phyloP scores from a whole-genome alignment of 2,329 filamentous ascomycete genomes.

The Fusarium oxysporum region DNA sequence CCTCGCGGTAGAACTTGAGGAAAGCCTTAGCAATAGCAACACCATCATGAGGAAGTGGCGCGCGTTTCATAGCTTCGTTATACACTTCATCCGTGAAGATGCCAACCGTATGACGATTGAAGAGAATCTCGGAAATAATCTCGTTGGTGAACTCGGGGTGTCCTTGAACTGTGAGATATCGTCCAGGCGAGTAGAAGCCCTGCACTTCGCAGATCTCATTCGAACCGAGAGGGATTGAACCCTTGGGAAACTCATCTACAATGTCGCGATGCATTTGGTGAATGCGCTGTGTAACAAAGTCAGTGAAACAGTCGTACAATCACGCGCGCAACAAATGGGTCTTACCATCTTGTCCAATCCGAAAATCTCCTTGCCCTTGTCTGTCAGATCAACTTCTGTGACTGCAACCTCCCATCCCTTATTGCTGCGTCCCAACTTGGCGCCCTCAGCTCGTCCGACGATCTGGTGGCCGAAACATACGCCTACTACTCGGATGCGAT shows the following conservation, averaged over 20 bases:
- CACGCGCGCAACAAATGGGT: slow-evolving; percentile 57
- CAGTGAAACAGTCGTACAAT: slow-evolving; percentile 70
- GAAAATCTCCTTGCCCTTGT: slow-evolving; percentile 55
- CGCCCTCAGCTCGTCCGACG: slow-evolving; percentile 56
- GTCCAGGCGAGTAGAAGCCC: slow-evolving; percentile 54
- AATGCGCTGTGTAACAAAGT: slow-evolving; percentile 47
- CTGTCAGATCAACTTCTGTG: slow-evolving; percentile 54
- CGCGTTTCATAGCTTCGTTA: slow-evolving; percentile 74
- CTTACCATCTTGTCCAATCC: slow-evolving; percentile 50
- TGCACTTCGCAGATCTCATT: slow-evolving; percentile 57
- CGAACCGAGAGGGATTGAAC: slow-evolving; percentile 55
- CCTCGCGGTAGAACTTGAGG: slow-evolving; percentile 78
- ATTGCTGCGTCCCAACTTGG: slow-evolving; percentile 52
- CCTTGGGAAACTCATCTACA: slow-evolving; percentile 54
- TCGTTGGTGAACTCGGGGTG: slow-evolving; percentile 59
- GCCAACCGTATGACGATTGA: slow-evolving; percentile 70
- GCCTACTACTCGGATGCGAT: slow-evolving; percentile 71
- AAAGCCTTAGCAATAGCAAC: slow-evolving; percentile 80
- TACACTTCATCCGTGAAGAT: slow-evolving; percentile 78
- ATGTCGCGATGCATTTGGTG: slow-evolving; percentile 63
- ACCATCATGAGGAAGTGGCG: slow-evolving; percentile 79
- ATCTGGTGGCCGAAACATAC: slow-evolving; percentile 64
- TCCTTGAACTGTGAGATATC: slow-evolving; percentile 59
- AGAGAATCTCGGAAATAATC: slow-evolving; percentile 54
- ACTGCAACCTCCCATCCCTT: slow-evolving; percentile 61